Percentiles rank a stretch among this genome's conserved stretches.
These are phyloP conservation scores for Metschnikowia henanensis DNA, from an alignment of 805 yeast species.

Conservation along the genomic window DNA sequence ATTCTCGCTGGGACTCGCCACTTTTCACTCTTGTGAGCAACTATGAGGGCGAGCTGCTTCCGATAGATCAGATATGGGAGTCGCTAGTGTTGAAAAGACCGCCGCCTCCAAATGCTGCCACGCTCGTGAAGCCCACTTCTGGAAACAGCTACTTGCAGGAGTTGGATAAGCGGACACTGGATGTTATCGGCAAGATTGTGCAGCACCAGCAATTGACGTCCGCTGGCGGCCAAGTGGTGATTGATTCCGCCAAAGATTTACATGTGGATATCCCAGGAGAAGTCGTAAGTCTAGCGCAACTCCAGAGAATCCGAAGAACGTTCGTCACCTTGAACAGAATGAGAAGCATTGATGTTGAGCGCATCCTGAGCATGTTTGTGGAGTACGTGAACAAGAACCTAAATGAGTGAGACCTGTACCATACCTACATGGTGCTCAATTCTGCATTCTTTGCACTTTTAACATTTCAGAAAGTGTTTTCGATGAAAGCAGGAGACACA, in stretches of 20 bases:
- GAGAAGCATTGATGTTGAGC: conserved; percentile 65
- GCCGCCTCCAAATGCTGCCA: conserved; percentile 81
- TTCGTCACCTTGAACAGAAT: conserved; percentile 80
- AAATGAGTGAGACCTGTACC: conserved; percentile 28
- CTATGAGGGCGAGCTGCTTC: conserved; percentile 47
- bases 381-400: conserved; percentile 74
- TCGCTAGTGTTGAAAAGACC: conserved; percentile 59
- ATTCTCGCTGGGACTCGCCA: conserved; percentile 93
- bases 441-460: too few species aligned
- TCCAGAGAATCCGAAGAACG: conserved; percentile 82
- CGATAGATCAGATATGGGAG: conserved; percentile 68
- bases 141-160: conserved; percentile 75
- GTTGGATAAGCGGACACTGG: conserved; percentile 69
- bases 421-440: too few species aligned
- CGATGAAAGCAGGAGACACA: too few species aligned
- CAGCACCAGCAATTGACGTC: conserved; percentile 57
- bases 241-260: conserved; percentile 44
- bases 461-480: too few species aligned
- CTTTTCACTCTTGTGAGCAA: conserved; percentile 66
- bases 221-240: conserved; percentile 50
- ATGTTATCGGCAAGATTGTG: conserved; percentile 59
- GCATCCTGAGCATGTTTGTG: conserved; percentile 72
- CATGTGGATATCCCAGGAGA: conserved; percentile 62
- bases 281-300: conserved; percentile 65
- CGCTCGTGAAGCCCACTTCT: conserved; percentile 76